Percentiles rank a stretch among this genome's conserved stretches.
phyloP scores from a whole-genome alignment of 2,329 filamentous ascomycete genomes.

The Calonectria pauciramosa region DNA sequence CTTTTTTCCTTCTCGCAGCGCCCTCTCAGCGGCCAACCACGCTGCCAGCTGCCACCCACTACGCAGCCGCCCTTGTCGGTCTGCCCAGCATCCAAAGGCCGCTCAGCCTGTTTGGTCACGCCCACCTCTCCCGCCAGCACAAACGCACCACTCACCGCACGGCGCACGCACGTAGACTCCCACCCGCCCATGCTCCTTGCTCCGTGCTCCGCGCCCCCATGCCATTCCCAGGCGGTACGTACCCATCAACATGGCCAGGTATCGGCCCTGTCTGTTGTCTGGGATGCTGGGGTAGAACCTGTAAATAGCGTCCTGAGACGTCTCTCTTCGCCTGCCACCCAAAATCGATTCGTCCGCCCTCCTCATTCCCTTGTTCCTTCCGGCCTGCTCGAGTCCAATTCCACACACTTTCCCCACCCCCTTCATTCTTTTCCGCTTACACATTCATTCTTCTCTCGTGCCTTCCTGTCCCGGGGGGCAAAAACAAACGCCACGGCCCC shows the following conservation, averaged over 20 bases:
- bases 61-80: background rate
- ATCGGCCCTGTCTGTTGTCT: conserved; percentile 8
- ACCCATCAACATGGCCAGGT: conserved; percentile 1
- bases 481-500: conserved; percentile 17
- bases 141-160: conserved; percentile 17
- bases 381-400: conserved; percentile 19
- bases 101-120: background rate
- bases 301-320: conserved; percentile 5
- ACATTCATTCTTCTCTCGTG: conserved; percentile 18
- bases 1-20: conserved; percentile 2
- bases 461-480: conserved; percentile 7
- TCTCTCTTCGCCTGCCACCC: conserved; percentile 11
- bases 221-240: background rate
- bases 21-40: background rate
- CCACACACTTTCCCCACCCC: conserved; percentile 24
- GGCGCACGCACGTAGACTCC: conserved; percentile 11
- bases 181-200: background rate
- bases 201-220: conserved; percentile 10
- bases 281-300: conserved; percentile 10
- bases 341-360: conserved; percentile 16
- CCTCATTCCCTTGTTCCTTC: conserved; percentile 14
- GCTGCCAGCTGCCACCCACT: background rate
- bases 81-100: background rate
- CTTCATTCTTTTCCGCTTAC: conserved; percentile 28
- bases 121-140: background rate